These are phyloP conservation scores for Podaxis sp. DNA, from an alignment of 768 basidiomycete genomes.

Conservation along the genomic window DNA sequence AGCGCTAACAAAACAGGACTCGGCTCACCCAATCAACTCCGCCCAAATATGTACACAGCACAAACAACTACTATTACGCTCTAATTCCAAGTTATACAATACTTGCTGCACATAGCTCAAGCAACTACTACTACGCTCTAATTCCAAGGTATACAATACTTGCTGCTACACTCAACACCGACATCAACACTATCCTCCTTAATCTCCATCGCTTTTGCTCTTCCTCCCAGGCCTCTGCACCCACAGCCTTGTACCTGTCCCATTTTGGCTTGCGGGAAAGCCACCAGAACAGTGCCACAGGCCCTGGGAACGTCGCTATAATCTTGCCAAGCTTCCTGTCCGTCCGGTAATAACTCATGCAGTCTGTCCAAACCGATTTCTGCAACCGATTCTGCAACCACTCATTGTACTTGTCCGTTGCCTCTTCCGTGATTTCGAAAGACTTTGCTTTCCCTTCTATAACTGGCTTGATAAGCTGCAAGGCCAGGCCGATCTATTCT, in stretches of 20 bases:
- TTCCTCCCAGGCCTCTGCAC: conserved; percentile 33
- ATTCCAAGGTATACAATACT: not conserved
- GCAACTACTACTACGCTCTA: not conserved
- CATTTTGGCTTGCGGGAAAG: conserved; percentile 36
- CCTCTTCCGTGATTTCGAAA: conserved; percentile 43
- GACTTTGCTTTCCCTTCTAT: conserved; percentile 43
- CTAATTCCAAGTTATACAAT: not conserved
- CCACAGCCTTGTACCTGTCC: conserved; percentile 37
- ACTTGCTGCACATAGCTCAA: not conserved
- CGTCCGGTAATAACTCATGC: conserved; percentile 47
- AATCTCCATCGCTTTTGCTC: conserved; percentile 21
- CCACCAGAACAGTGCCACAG: conserved; percentile 50
- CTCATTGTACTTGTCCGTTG: conserved; percentile 44
- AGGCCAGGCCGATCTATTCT: conserved; percentile 40
- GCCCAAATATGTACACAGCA: conserved; percentile 22
- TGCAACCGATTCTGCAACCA: conserved; percentile 45
- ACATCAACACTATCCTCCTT: conserved; percentile 18
- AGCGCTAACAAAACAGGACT: conserved; percentile 11
- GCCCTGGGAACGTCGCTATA: conserved; percentile 51
- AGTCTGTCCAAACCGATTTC: conserved; percentile 48
- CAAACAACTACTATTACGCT: conserved; percentile 3
- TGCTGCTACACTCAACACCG: not conserved
- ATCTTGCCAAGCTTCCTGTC: conserved; percentile 32
- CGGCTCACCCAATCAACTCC: conserved; percentile 25
- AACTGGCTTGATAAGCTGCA: conserved; percentile 50